phyloP scores from a whole-genome alignment of 208 protist genomes.

The Trypanosoma conorhini region DNA sequence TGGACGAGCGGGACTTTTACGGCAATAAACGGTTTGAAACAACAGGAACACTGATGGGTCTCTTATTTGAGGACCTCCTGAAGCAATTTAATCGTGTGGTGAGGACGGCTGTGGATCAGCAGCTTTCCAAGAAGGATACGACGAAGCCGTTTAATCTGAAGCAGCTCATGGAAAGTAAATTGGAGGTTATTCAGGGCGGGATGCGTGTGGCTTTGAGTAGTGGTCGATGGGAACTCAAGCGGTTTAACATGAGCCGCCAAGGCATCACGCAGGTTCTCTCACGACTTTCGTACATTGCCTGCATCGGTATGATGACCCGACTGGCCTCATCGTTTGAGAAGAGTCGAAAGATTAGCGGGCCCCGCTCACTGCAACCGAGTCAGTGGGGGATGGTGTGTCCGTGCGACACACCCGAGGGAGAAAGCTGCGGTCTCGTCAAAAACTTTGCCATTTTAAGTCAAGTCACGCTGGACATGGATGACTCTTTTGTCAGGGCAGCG shows the following conservation, averaged over 20 bases:
- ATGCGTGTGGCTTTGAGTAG: slow-evolving; percentile 97
- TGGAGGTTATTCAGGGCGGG: slow-evolving; percentile 97
- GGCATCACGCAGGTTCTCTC: slow-evolving; percentile 97
- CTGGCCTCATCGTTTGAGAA: slow-evolving; percentile 99
- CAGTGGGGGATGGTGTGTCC: slow-evolving; percentile 99
- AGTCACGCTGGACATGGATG: slow-evolving; percentile 97
- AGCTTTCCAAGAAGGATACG: slow-evolving; percentile 89
- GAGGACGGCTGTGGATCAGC: slow-evolving; percentile 89
- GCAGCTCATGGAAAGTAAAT: slow-evolving; percentile 92
- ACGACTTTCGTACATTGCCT: slow-evolving; percentile 99
- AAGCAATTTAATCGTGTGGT: slow-evolving; percentile 98
- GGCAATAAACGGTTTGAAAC: slow-evolving; percentile 99
- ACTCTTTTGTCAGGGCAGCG: slow-evolving; percentile 71
- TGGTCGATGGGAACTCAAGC: slow-evolving; percentile 97
- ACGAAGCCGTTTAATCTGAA: slow-evolving; percentile 92
- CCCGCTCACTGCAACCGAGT: slow-evolving; percentile 96
- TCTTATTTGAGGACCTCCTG: slow-evolving; percentile 99
- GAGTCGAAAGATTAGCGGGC: slow-evolving; percentile 97
- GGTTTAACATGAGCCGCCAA: slow-evolving; percentile 98
- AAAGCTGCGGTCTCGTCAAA: slow-evolving; percentile 99
- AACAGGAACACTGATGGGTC: slow-evolving; percentile 97
- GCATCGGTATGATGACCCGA: slow-evolving; percentile 99
- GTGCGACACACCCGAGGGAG: slow-evolving; percentile 99
- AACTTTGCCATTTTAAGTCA: slow-evolving; percentile 99
- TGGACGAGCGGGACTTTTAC: slow-evolving; percentile 99